These are phyloP conservation scores for Ceratobasidium sp. DNA, from an alignment of 1,284 basidiomycete genomes.

Conservation along the genomic window DNA sequence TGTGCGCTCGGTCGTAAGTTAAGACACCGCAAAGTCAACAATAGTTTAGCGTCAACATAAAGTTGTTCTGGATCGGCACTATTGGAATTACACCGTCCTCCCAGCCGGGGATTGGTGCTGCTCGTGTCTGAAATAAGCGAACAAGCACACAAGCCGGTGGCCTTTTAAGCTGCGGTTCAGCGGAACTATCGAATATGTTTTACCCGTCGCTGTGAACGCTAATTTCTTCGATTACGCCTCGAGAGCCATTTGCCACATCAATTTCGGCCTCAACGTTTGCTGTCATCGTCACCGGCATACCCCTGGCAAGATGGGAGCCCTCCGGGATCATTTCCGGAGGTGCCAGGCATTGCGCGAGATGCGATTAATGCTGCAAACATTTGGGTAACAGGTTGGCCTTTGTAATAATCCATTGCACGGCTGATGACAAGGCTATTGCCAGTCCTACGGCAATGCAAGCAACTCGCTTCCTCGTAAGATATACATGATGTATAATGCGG, in stretches of 20 bases:
- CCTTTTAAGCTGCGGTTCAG: too few relatives aligned
- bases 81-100: constrained; percentile 52
- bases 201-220: constrained; percentile 50
- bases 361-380: too few relatives aligned
- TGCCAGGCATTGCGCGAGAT: too few relatives aligned
- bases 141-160: too few relatives aligned
- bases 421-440: constrained; percentile 29
- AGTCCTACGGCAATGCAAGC: constrained; percentile 48
- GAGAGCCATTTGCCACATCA: constrained; percentile 44
- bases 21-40: too few relatives aligned
- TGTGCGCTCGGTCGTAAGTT: too few relatives aligned
- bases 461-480: constrained; percentile 50
- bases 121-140: constrained; percentile 53
- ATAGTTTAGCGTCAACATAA: too few relatives aligned
- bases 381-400: too few relatives aligned
- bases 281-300: constrained; percentile 40
- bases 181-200: too few relatives aligned
- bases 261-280: constrained; percentile 44
- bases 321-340: background rate
- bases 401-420: background rate
- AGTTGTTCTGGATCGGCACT: constrained; percentile 42
- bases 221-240: background rate
- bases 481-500: too few relatives aligned
- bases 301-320: background rate
- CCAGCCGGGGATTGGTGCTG: constrained; percentile 50